Conservation (phyloP, 768 basidiomycete genomes). For the Auricularia heimuer region DNA sequence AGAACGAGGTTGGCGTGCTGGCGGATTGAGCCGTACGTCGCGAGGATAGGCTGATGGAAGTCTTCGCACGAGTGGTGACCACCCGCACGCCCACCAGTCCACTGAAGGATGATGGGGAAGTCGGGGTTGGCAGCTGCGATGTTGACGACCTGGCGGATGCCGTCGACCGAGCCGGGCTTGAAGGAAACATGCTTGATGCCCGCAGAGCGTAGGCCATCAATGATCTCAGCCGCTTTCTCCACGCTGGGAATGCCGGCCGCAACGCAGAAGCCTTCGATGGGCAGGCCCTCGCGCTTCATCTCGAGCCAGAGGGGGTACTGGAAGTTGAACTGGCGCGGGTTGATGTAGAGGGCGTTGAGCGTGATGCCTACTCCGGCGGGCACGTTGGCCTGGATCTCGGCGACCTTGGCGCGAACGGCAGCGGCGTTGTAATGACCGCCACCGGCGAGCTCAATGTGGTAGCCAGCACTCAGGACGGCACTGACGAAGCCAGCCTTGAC, state of each 20-base stretch:
- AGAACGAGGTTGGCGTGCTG: conserved; percentile 81
- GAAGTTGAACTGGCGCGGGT: conserved; percentile 94
- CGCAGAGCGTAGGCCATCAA: conserved; percentile 63
- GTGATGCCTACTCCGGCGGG: conserved; percentile 88
- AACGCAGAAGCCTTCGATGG: conserved; percentile 97
- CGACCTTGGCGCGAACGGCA: conserved; percentile 80
- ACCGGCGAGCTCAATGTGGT: conserved; percentile 93
- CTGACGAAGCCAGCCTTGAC: conserved; percentile 93
- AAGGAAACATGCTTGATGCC: conserved; percentile 96
- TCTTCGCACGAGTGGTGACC: conserved; percentile 99
- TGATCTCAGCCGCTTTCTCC: conserved; percentile 96
- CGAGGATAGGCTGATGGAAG: conserved; percentile 90
- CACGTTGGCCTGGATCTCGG: conserved; percentile 82
- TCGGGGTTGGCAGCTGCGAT: conserved; percentile 90
- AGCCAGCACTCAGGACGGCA: conserved; percentile 86
- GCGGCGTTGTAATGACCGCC: conserved; percentile 93
- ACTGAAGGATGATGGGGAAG: conserved; percentile 96
- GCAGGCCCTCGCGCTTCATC: conserved; percentile 89
- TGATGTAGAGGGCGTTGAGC: conserved; percentile 94
- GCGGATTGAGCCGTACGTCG: conserved; percentile 85
- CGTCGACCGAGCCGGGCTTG: conserved; percentile 97
- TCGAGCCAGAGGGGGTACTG: conserved; percentile 98
- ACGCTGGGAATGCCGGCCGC: conserved; percentile 95
- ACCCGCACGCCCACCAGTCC: conserved; percentile 98
- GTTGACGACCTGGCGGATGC: conserved; percentile 93